Conservation (phyloP, 306 rosid genomes). For the Morella rubra region DNA sequence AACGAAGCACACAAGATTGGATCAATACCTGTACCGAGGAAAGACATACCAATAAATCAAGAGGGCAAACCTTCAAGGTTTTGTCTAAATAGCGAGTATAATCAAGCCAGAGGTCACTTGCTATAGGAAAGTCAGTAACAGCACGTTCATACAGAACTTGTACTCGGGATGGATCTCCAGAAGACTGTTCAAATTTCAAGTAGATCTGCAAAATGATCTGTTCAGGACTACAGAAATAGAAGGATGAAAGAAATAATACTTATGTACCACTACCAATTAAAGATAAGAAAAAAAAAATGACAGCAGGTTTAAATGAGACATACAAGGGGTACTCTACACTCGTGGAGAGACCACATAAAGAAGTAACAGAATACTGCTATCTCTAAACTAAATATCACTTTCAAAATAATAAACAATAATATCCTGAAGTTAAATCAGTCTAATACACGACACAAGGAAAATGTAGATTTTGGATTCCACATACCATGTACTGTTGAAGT, state of each 20-base stretch:
- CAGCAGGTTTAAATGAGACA: background rate
- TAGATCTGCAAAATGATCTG: constrained; percentile 58
- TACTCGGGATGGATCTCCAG: constrained; percentile 77
- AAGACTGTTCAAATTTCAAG: constrained; percentile 76
- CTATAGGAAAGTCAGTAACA: constrained; percentile 72
- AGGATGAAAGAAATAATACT: background rate
- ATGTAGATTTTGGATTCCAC: background rate
- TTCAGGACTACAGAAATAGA: constrained; percentile 7
- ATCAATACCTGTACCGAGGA: constrained; percentile 6
- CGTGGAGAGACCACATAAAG: background rate
- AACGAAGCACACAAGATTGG: constrained; percentile 13
- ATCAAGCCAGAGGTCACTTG: constrained; percentile 82
- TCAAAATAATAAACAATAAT: no score
- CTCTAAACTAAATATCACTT: background rate
- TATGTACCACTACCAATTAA: constrained; percentile 12
- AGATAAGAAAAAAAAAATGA: background rate
- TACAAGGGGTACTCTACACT: background rate
- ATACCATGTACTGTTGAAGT: constrained; percentile 68
- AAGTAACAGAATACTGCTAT: background rate
- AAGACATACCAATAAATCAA: constrained; percentile 4
- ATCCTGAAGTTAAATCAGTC: no score
- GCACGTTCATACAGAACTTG: constrained; percentile 85
- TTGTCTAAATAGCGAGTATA: constrained; percentile 77
- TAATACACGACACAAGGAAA: background rate
- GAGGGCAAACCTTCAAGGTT: constrained; percentile 73